phyloP scores from a whole-genome alignment of 352 stramenopile species.

The Phytophthora ramorum region DNA sequence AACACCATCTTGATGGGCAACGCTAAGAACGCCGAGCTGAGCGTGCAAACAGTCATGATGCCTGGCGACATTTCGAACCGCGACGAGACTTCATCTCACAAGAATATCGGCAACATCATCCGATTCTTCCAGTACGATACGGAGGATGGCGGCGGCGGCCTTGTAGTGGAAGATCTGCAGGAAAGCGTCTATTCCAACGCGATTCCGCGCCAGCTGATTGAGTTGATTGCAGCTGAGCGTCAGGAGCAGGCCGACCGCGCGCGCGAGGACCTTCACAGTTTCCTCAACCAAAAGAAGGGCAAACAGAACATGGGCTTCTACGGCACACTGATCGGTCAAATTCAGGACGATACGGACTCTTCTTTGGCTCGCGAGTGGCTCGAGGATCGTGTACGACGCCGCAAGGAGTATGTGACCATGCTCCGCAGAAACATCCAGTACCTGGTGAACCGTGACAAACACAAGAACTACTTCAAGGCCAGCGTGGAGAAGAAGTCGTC shows the following conservation, averaged over 20 bases:
- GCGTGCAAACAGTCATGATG: constrained; percentile 91
- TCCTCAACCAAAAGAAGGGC: constrained; percentile 89
- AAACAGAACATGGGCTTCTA: constrained; percentile 88
- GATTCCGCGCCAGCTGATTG: constrained; percentile 85
- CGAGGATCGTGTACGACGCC: constrained; percentile 75
- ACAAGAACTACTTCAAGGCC: constrained; percentile 91
- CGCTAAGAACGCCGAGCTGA: constrained; percentile 81
- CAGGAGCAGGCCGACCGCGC: constrained; percentile 85
- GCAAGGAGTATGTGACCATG: constrained; percentile 85
- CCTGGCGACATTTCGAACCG: constrained; percentile 73
- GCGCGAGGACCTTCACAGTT: constrained; percentile 76
- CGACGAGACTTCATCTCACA: constrained; percentile 79
- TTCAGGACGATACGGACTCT: constrained; percentile 86
- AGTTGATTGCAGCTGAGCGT: constrained; percentile 78
- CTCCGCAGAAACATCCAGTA: constrained; percentile 88
- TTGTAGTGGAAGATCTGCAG: constrained; percentile 88
- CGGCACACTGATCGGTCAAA: constrained; percentile 86
- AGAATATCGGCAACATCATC: constrained; percentile 91
- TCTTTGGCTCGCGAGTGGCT: constrained; percentile 82
- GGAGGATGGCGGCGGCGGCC: constrained; percentile 74
- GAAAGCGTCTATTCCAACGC: constrained; percentile 80
- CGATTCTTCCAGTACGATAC: constrained; percentile 91
- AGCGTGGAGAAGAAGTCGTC: constrained; percentile 88
- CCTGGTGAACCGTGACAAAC: constrained; percentile 86
- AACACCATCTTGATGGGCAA: constrained; percentile 75